Percentiles rank a stretch among this genome's conserved stretches.
phyloP scores from a whole-genome alignment of 345 rosid genomes.

The Passiflora organensis region DNA sequence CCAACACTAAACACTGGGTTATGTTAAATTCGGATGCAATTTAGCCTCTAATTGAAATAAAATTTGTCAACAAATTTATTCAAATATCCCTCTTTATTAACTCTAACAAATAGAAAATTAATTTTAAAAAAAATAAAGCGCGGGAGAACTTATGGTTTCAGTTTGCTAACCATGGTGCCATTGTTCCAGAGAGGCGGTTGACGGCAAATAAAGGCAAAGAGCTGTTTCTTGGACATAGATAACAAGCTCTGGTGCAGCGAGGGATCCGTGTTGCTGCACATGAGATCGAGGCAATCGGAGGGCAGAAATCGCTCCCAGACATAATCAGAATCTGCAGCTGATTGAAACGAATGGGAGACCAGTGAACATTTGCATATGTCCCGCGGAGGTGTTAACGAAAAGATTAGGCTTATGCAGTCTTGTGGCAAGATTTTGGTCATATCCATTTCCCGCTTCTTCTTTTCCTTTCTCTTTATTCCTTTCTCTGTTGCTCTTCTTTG shows the following conservation, averaged over 20 bases:
- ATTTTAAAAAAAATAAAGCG: not conserved
- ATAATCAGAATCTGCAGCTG: conserved; percentile 48
- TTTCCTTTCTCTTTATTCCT: conserved; percentile 1
- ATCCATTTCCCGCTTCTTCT: conserved; percentile 3
- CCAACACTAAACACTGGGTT: too few species aligned
- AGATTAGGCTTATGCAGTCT: conserved; percentile 42
- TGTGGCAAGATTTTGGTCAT: conserved; percentile 26
- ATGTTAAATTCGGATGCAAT: too few species aligned
- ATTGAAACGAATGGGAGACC: conserved; percentile 41
- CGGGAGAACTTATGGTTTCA: not conserved
- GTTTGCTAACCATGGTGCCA: conserved; percentile 44
- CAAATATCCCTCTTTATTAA: too few species aligned
- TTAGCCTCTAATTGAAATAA: too few species aligned
- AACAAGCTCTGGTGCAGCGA: not conserved
- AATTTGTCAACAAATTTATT: too few species aligned
- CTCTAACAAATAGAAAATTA: not conserved
- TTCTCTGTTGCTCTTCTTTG: too few species aligned
- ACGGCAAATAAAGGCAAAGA: conserved; percentile 41
- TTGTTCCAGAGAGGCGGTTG: conserved; percentile 43
- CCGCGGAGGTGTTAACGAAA: conserved; percentile 41
- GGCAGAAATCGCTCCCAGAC: conserved; percentile 66
- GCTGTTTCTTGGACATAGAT: conserved; percentile 37
- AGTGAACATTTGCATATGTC: conserved; percentile 43
- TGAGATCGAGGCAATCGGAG: conserved; percentile 25
- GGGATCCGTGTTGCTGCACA: not conserved